Base-by-base conservation (phyloP, 2,329 filamentous ascomycete genomes). In the Chaetomium strumarium region DNA sequence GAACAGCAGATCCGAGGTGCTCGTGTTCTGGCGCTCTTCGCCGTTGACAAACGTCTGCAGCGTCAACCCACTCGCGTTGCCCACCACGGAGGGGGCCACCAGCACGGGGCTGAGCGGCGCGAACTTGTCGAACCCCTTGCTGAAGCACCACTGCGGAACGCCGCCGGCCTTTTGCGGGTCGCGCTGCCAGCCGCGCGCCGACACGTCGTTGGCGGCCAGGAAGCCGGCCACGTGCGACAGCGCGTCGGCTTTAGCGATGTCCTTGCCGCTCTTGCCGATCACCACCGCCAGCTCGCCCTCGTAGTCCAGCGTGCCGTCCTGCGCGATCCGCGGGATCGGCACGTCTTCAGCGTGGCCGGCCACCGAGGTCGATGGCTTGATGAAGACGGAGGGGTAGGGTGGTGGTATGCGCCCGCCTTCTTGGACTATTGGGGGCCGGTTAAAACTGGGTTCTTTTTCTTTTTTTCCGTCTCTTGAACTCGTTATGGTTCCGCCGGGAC, bases 101-200 rank as follows among this genome's bases (percentile, higher is more conserved):
- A 42, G 19, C 5, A 42, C 20, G 10, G 39, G 2, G 0, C 78
- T 75, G 59, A 81, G 73, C 0, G 78, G 78, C 20, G 76, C 79
- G 55, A 75, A 80, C 5, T 75, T 78, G 63, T 81, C 77, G 6
- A 74, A 70, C 0, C 72, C 76, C 62, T 81, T 81, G 47, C 77
- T 77, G 52, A 81, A 75, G 56, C 75, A 80, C 66, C 78, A 81
- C 52, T 83, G 79, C 10, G 39, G 39, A 3, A 42, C 39, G 6
- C 68, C 68, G 2, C 67, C 69, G 34, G 67, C 67, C 8, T 61
- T 65, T 2, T 79, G 77, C 45, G 82, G 77, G 24, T 42, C 39
- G 39, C 76, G 64, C 61, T 82, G 79, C 57, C 72, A 70, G 40
- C 75, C 75, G 11, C 79, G 66, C 0, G 77, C 76, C 0, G 78